Evolutionary conservation across 2,329 filamentous ascomycete genomes (phyloP).

Genomic region (Ophiostoma novo-ulmi): DNA sequence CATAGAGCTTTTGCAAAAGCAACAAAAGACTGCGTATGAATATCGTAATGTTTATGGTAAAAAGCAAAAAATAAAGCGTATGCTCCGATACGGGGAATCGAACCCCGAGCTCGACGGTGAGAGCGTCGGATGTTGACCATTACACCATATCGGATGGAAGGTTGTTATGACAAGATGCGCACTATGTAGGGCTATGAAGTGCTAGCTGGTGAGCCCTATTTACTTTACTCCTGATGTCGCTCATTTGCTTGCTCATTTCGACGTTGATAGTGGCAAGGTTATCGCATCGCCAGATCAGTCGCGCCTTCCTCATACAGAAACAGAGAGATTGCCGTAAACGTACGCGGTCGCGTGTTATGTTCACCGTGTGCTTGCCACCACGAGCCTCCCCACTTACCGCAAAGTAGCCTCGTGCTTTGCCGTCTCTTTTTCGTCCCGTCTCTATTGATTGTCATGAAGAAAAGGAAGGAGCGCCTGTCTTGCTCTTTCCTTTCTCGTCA

Average conservation of each 20-base stretch:
- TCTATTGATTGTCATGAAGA: not conserved
- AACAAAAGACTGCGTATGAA: not conserved
- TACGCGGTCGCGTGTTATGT: not conserved
- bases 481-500: not conserved
- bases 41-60: too few species aligned
- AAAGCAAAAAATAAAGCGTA: conserved; percentile 12
- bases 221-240: not conserved
- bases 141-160: conserved; percentile 26
- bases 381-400: not conserved
- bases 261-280: not conserved
- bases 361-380: not conserved
- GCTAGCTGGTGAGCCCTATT: too few species aligned
- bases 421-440: not conserved
- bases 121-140: conserved; percentile 27
- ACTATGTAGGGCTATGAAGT: not conserved
- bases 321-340: not conserved
- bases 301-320: not conserved
- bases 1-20: not conserved
- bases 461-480: not conserved
- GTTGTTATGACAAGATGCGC: not conserved
- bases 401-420: not conserved
- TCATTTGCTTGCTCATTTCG: not conserved
- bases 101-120: conserved; percentile 27
- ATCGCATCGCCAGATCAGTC: not conserved
- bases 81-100: conserved; percentile 27